phyloP scores from a whole-genome alignment of 108 stramenopile genomes.

The Cylindrotheca fusiformis region DNA sequence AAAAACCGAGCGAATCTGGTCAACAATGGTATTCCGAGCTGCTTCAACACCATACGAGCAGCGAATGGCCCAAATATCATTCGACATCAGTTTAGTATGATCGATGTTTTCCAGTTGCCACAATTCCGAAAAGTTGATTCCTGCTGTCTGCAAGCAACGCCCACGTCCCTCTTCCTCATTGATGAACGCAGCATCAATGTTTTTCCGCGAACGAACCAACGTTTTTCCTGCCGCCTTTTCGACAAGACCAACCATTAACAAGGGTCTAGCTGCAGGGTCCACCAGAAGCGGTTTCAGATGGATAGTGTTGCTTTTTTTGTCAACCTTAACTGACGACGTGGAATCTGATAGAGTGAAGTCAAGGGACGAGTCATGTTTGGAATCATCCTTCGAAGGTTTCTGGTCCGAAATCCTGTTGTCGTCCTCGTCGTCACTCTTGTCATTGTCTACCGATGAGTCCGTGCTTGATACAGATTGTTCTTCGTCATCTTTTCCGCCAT shows the following conservation, averaged over 20 bases:
- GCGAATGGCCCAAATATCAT: slow-evolving; percentile 93
- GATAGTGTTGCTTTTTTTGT: slow-evolving; percentile 53
- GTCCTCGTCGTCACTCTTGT: slow-evolving; percentile 45
- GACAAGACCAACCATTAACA: slow-evolving; percentile 97
- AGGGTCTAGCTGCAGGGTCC: slow-evolving; percentile 81
- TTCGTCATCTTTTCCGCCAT: slow-evolving; percentile 80
- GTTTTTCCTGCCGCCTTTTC: slow-evolving; percentile 83
- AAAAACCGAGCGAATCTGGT: slow-evolving; percentile 97
- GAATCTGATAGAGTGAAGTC: background rate
- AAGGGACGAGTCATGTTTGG: background rate
- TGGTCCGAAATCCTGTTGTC: slow-evolving; percentile 67
- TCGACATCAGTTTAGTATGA: slow-evolving; percentile 81
- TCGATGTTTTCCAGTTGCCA: slow-evolving; percentile 89
- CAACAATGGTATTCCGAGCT: slow-evolving; percentile 89
- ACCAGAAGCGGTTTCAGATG: slow-evolving; percentile 61
- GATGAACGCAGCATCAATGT: slow-evolving; percentile 84
- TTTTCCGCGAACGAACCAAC: slow-evolving; percentile 72
- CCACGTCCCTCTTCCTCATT: slow-evolving; percentile 86
- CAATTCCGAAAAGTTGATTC: slow-evolving; percentile 91
- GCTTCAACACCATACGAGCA: slow-evolving; percentile 98
- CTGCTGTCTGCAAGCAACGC: slow-evolving; percentile 91
- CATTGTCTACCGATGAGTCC: slow-evolving; percentile 67
- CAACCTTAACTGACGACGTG: slow-evolving; percentile 18
- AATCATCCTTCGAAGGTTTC: slow-evolving; percentile 2
- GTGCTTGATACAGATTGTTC: slow-evolving; percentile 45